Evolutionary conservation across 352 stramenopile species (phyloP).

Genomic region (Globisporangium acanthophoron): DNA sequence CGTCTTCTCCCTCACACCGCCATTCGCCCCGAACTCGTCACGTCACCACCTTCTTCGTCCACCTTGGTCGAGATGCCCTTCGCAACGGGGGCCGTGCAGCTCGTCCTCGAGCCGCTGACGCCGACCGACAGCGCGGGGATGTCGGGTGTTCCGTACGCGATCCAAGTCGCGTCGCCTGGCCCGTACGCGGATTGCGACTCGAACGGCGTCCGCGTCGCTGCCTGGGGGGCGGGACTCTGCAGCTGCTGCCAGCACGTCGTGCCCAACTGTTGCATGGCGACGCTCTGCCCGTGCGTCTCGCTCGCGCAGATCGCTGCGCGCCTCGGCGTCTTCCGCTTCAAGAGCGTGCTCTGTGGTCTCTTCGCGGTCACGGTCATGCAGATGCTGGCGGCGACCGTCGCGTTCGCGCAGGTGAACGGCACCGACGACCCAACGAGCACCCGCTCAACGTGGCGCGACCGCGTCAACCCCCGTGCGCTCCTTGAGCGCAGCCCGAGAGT

Average conservation of each 20-base stretch:
- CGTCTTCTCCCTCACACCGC: too few species aligned
- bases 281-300: conserved; percentile 25
- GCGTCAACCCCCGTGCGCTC: not conserved
- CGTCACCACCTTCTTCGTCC: not conserved
- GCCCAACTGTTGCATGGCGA: conserved; percentile 32
- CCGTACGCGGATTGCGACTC: conserved; percentile 15
- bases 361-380: conserved; percentile 5
- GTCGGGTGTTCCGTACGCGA: conserved; percentile 11
- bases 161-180: conserved; percentile 13
- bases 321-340: conserved; percentile 10
- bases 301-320: conserved; percentile 16
- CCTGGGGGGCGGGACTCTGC: conserved; percentile 22
- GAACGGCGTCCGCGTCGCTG: conserved; percentile 15
- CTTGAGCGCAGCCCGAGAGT: too few species aligned
- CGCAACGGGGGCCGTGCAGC: not conserved
- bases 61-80: not conserved
- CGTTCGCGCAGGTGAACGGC: conserved; percentile 8
- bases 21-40: not conserved
- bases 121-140: conserved; percentile 1
- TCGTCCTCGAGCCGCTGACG: conserved; percentile 7
- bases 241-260: conserved; percentile 24
- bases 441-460: not conserved
- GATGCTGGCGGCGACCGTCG: conserved; percentile 2
- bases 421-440: not conserved
- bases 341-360: conserved; percentile 10